Percentiles rank a stretch among this genome's conserved stretches.
These are phyloP conservation scores for Cyclocybe cylindracea DNA, from an alignment of 768 basidiomycete species.

Conservation along the genomic window DNA sequence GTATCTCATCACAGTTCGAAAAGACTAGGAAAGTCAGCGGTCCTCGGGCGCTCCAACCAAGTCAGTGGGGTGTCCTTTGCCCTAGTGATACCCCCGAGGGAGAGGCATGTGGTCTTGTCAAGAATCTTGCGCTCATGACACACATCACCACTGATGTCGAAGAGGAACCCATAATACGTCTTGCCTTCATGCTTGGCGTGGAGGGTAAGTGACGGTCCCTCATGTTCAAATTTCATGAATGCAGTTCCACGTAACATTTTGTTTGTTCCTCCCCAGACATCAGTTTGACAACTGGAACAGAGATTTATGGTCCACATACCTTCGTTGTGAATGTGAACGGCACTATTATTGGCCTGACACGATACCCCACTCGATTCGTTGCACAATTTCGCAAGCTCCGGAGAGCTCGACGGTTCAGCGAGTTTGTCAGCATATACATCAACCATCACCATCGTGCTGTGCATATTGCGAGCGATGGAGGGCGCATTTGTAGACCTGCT, in stretches of 20 bases:
- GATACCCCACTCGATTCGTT: conserved; percentile 84
- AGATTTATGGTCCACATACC: conserved; percentile 91
- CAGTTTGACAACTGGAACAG: conserved; percentile 86
- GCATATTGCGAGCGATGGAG: conserved; percentile 96
- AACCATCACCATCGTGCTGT: conserved; percentile 95
- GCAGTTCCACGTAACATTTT: neutral
- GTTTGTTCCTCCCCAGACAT: conserved; percentile 60
- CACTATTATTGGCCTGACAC: conserved; percentile 90
- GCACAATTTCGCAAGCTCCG: conserved; percentile 89
- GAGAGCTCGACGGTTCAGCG: conserved; percentile 88
- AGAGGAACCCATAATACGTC: conserved; percentile 87
- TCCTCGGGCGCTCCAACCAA: conserved; percentile 93
- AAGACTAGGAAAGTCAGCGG: conserved; percentile 99
- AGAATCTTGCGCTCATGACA: conserved; percentile 98
- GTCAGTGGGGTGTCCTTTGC: conserved; percentile 99
- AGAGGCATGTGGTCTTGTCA: conserved; percentile 97
- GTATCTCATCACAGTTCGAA: conserved; percentile 98
- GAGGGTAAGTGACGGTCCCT: conserved; percentile 65
- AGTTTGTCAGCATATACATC: conserved; percentile 95
- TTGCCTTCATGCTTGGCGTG: conserved; percentile 94
- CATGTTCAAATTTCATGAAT: neutral
- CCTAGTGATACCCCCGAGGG: conserved; percentile 99
- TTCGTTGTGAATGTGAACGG: conserved; percentile 98
- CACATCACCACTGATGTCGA: conserved; percentile 99
- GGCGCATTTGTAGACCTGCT: conserved; percentile 95